Evolutionary conservation across 257 asterid genomes (phyloP), one percentile per base, ranked within the genome.

Genomic region (Lycium barbarum): DNA sequence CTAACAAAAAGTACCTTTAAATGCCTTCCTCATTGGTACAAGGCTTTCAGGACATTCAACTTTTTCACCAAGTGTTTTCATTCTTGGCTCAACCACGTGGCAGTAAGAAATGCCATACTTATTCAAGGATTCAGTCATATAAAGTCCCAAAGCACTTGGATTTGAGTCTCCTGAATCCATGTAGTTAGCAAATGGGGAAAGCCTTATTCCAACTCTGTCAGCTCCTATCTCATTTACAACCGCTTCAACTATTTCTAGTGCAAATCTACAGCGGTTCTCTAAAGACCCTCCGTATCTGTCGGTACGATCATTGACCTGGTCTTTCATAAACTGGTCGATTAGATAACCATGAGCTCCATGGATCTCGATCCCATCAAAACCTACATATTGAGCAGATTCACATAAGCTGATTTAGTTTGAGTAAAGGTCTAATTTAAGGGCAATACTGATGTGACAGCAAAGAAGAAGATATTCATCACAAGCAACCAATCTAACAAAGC

Each of bases 271-370:
- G 4, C 97, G 93, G 59, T 94, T 93, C 86, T 91, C 93, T 7
- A 94, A 70, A 10, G 92, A 89, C 9, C 98, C 97, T 6, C 97
- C 97, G n/a, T 94, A 94, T 66, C 90, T 84, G 82, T 94, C 98
- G 0, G 93, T 93, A 9, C 97, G 86, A 68, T 93, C 93, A 12
- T 93, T 93, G 53, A 86, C 90, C 83, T 88, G 88, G 79, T 95
- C 97, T 89, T 95, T 95, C 84, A 93, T 8, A 80, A 95, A 93
- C 85, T 94, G 97, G 62, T 95, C 97, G 15, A 93, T 85, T 33
- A 91, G 91, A 35, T 87, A 95, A 33, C 98, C 98, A n/a, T 93
- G 91, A 10, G 96, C 98, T 2, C 96, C 98, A 5, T 95, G 98
- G 84, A 93, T 85, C 90, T 95, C 97, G 35, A 95, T 87, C 79